A percentile compares a stretch with the other conserved stretches of the same genome.
Evolutionary conservation across 2,329 filamentous ascomycete species (phyloP).

Genomic region (Ophiostoma sp.): DNA sequence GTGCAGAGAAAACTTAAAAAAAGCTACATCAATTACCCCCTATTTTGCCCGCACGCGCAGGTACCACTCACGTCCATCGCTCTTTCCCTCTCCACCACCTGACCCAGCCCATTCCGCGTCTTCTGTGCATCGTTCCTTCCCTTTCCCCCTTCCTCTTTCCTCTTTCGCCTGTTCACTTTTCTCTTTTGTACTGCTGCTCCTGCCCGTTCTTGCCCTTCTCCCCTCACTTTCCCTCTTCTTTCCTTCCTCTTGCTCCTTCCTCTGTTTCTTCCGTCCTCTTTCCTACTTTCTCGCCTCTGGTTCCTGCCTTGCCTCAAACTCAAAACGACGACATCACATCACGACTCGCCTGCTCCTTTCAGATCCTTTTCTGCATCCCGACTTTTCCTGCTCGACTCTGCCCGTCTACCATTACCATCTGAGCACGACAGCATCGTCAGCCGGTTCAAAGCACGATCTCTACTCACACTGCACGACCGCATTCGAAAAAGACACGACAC

Average conservation of each 20-base stretch:
- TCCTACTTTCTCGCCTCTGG: not conserved
- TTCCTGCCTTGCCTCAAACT: not conserved
- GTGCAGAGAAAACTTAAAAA: not conserved
- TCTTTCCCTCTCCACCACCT: conserved; percentile 19
- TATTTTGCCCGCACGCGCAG: conserved; percentile 9
- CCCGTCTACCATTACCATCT: not conserved
- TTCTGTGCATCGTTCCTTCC: conserved; percentile 18
- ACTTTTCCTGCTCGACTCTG: not conserved
- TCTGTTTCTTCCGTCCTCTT: not conserved
- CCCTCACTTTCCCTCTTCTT: conserved; percentile 14
- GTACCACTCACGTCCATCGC: conserved; percentile 13
- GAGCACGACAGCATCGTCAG: not conserved
- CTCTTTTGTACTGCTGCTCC: conserved; percentile 16
- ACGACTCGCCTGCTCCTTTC: not conserved
- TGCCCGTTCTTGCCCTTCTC: conserved; percentile 14
- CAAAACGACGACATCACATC: not conserved
- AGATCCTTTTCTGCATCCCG: not conserved
- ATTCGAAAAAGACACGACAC: not conserved
- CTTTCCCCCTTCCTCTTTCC: conserved; percentile 15
- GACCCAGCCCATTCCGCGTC: conserved; percentile 22
- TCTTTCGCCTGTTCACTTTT: conserved; percentile 16
- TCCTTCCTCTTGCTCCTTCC: not conserved
- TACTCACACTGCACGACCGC: not conserved
- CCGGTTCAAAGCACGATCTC: not conserved
- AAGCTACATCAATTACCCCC: conserved; percentile 8